Evolutionary conservation across 2,329 filamentous ascomycete species (phyloP), one percentile per base, ranked within the genome.

Genomic region (Xylariaceae sp.): DNA sequence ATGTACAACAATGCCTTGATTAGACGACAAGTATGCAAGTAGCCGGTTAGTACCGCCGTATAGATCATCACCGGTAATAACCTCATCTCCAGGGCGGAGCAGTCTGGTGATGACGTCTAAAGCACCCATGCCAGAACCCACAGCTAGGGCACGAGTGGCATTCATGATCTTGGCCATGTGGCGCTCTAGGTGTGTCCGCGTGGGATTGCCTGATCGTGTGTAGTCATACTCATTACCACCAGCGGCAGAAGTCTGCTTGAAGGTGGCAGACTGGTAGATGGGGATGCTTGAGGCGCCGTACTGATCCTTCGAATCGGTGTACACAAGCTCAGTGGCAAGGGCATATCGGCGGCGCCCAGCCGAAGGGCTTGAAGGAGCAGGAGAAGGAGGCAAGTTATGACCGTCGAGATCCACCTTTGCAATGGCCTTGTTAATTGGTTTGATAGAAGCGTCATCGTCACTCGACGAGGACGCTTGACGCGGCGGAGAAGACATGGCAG

Each of bases 91-190:
- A 0, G 94, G 92, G 55, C 88, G 85, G 47, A 99, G 79, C 13
- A 97, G 78, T 50, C 94, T 86, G 15, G 91, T 95, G 63, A 99
- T 96, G 60, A 99, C 92, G 72, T 99, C 94, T 66, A 97, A 77
- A 21, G 94, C 94, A 49, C 91, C 94, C 94, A 99, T 99, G 54
- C 94, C 94, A 1, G 92, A 97, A 50, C 92, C 91, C 42, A 97
- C 92, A 46, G 95, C 92, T 47, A 99, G 82, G 9, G 90, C 89
- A 53, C 95, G 88, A 65, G 85, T 85, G 43, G 94, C 94, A 64
- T 89, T 92, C 95, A 99, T 99, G 70, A 99, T 95, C 81, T 99
- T 99, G 67, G 95, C 94, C 65, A 99, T 79, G 72, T 99, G 94
- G 55, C 92, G 85, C 76, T 99, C 94, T 59, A 99, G 83, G 68